phyloP scores from a whole-genome alignment of 2,329 filamentous ascomycete species.

The Cercospora janseana region DNA sequence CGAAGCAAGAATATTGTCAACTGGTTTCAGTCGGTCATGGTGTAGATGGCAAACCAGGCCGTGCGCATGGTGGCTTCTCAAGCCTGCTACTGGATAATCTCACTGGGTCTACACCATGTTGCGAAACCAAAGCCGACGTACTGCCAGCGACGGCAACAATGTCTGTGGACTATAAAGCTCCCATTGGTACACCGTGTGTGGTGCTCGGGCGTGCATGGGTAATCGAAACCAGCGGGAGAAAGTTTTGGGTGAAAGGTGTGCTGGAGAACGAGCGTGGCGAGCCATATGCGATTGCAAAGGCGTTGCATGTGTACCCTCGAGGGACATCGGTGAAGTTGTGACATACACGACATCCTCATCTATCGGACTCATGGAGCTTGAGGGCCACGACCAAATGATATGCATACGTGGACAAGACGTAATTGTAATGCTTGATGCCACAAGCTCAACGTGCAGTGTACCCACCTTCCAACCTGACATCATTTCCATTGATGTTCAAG shows the following conservation, averaged over 20 bases:
- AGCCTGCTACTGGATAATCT: constrained; percentile 27
- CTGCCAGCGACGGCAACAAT: constrained; percentile 29
- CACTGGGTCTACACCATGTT: constrained; percentile 15
- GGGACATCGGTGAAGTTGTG: no score
- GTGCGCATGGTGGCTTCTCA: constrained; percentile 29
- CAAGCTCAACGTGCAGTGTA: constrained; percentile 31
- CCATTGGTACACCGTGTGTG: constrained; percentile 25
- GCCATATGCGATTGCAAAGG: constrained; percentile 23
- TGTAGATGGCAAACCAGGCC: constrained; percentile 27
- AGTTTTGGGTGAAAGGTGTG: constrained; percentile 25
- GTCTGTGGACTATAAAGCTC: constrained; percentile 29
- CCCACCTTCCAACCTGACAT: constrained; percentile 40
- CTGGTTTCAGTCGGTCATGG: constrained; percentile 26
- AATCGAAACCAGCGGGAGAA: constrained; percentile 22
- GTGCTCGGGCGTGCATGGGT: constrained; percentile 26
- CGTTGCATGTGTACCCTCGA: no score
- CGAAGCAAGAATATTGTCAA: constrained; percentile 22
- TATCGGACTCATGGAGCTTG: no score
- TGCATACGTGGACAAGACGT: no score
- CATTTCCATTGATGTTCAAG: constrained; percentile 41
- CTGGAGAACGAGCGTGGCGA: constrained; percentile 25
- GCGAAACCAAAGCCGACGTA: background rate
- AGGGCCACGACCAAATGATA: no score
- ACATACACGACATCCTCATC: no score
- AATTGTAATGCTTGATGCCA: no score